phyloP scores from a whole-genome alignment of 108 stramenopile genomes.

The Cyclotella baltica region DNA sequence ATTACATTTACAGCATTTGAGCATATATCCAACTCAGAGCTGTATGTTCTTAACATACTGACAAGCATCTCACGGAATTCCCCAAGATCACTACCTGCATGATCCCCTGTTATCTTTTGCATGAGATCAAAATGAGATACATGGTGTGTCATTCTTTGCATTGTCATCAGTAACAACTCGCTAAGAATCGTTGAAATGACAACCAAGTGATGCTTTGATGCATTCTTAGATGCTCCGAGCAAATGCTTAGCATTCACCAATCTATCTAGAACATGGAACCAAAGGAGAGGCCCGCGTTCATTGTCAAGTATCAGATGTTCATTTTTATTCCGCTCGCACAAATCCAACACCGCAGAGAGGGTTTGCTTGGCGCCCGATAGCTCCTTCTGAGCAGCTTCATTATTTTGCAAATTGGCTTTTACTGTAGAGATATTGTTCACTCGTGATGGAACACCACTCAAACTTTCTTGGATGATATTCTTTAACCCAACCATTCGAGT shows the following conservation, averaged over 20 bases:
- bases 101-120: slow-evolving; percentile 81
- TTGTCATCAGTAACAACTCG: slow-evolving; percentile 76
- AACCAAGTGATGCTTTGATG: slow-evolving; percentile 54
- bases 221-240: slow-evolving; percentile 71
- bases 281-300: slow-evolving; percentile 82
- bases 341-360: slow-evolving; percentile 73
- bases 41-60: slow-evolving; percentile 73
- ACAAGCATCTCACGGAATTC: slow-evolving; percentile 87
- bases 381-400: slow-evolving; percentile 65
- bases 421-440: slow-evolving; percentile 1
- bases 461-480: slow-evolving; percentile 59
- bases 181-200: slow-evolving; percentile 62
- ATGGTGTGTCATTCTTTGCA: slow-evolving; percentile 85
- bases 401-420: slow-evolving; percentile 13
- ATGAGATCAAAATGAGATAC: slow-evolving; percentile 83
- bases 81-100: slow-evolving; percentile 79
- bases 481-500: slow-evolving; percentile 73
- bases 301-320: slow-evolving; percentile 50
- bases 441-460: background rate
- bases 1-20: slow-evolving; percentile 66
- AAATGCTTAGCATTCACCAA: slow-evolving; percentile 82
- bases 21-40: slow-evolving; percentile 74
- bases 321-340: slow-evolving; percentile 86
- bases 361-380: slow-evolving; percentile 68
- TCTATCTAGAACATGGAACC: slow-evolving; percentile 88